A percentile compares a stretch with the other conserved stretches of the same genome.
These are phyloP conservation scores for Draba incana DNA, from an alignment of 345 rosid species.

Conservation along the genomic window DNA sequence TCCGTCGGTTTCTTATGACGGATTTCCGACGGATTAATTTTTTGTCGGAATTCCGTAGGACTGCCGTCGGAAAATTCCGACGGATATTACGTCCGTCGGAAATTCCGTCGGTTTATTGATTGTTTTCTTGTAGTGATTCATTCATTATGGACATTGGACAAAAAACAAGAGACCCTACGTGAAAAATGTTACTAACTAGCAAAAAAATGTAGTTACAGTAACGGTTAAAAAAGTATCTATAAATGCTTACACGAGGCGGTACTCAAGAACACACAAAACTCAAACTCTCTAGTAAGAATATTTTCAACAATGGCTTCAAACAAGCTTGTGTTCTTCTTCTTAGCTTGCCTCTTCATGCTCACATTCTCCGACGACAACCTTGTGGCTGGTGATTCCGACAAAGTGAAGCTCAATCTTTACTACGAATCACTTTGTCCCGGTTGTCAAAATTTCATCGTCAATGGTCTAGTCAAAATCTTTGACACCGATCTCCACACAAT, in stretches of 20 bases:
- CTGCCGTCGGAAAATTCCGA: too few species aligned
- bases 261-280: background rate
- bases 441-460: slow-evolving; percentile 46
- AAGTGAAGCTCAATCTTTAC: slow-evolving; percentile 40
- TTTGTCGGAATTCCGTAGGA: too few species aligned
- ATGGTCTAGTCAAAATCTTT: slow-evolving; percentile 36
- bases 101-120: too few species aligned
- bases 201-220: background rate
- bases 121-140: too few species aligned
- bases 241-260: background rate
- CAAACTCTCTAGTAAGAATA: background rate
- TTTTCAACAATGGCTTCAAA: slow-evolving; percentile 8
- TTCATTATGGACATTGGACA: background rate
- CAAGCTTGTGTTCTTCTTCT: slow-evolving; percentile 9
- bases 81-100: too few species aligned
- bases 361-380: slow-evolving; percentile 15
- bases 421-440: slow-evolving; percentile 52
- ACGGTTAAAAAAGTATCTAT: background rate
- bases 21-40: too few species aligned
- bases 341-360: background rate
- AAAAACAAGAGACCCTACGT: background rate
- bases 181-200: background rate
- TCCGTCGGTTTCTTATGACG: too few species aligned
- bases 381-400: slow-evolving; percentile 4
- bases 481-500: slow-evolving; percentile 39